phyloP scores from a whole-genome alignment of 331 rosid genomes.

The Cydonia oblonga region DNA sequence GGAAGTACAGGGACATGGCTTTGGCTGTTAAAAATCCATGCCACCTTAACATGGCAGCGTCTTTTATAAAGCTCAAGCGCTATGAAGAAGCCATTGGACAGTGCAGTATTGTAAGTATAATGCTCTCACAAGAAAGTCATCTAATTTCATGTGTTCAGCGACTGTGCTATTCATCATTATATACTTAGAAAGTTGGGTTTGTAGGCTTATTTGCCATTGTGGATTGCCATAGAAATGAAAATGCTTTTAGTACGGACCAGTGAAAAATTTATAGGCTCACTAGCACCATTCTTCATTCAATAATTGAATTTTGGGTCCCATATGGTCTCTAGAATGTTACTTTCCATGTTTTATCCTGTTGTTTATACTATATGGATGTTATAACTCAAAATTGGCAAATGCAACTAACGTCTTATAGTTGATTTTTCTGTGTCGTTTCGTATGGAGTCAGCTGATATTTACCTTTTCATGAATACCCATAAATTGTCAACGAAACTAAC shows the following conservation, averaged over 20 bases:
- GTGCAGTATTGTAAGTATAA: conserved; percentile 57
- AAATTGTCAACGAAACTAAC: too few relatives aligned
- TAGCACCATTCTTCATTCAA: not conserved
- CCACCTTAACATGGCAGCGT: conserved; percentile 83
- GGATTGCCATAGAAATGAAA: not conserved
- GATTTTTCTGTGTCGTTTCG: too few relatives aligned
- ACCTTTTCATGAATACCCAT: too few relatives aligned
- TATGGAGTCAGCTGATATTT: too few relatives aligned
- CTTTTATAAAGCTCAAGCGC: conserved; percentile 75
- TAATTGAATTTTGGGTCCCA: not conserved
- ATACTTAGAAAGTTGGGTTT: not conserved
- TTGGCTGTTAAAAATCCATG: conserved; percentile 90
- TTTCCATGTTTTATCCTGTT: not conserved
- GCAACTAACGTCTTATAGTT: too few relatives aligned
- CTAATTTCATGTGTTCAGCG: not conserved
- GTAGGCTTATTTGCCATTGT: not conserved
- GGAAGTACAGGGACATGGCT: conserved; percentile 86
- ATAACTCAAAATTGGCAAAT: too few relatives aligned
- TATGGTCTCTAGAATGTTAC: not conserved
- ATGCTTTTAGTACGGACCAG: not conserved
- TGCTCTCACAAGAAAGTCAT: not conserved
- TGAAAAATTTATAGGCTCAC: not conserved
- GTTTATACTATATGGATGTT: too few relatives aligned
- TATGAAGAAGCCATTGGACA: conserved; percentile 83
- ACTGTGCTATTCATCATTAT: not conserved